phyloP scores from a whole-genome alignment of 208 protist species.

The Trypanosoma caninum region DNA sequence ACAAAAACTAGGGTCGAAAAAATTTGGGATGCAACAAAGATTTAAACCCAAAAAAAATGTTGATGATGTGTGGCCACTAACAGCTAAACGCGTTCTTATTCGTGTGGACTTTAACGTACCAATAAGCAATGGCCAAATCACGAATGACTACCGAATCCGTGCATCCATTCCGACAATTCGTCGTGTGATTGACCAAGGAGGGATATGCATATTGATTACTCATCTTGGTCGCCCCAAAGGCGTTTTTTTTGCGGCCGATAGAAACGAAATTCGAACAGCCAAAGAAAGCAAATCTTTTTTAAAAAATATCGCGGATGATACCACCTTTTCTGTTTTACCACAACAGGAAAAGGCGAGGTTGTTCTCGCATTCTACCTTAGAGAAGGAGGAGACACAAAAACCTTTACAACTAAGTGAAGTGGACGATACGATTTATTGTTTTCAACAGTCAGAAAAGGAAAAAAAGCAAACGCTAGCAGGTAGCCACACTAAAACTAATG shows the following conservation, averaged over 20 bases:
- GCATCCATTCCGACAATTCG: constrained; percentile 94
- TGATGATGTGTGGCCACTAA: constrained; percentile 84
- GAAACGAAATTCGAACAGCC: constrained; percentile 29
- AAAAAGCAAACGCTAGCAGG: constrained; percentile 52
- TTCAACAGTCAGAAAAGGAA: constrained; percentile 66
- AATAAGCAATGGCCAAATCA: constrained; percentile 87
- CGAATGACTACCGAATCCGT: constrained; percentile 94
- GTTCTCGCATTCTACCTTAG: constrained; percentile 47
- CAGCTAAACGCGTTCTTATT: constrained; percentile 92
- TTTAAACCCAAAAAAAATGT: constrained; percentile 71
- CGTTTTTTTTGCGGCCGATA: constrained; percentile 40
- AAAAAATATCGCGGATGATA: constrained; percentile 28
- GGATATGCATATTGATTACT: constrained; percentile 91
- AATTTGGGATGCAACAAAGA: constrained; percentile 27
- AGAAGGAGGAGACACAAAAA: constrained; percentile 35
- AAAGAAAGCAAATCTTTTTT: too few species aligned
- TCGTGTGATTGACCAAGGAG: constrained; percentile 92
- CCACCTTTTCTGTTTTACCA: constrained; percentile 57
- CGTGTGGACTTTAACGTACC: constrained; percentile 98
- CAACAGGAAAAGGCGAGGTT: constrained; percentile 66
- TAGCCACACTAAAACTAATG: constrained; percentile 62
- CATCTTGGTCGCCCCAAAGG: constrained; percentile 98
- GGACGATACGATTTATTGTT: constrained; percentile 59
- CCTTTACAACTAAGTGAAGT: constrained; percentile 33
- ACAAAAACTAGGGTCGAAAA: constrained; percentile 25